phyloP scores from a whole-genome alignment of 2,329 filamentous ascomycete genomes.

The Apiospora koreana region DNA sequence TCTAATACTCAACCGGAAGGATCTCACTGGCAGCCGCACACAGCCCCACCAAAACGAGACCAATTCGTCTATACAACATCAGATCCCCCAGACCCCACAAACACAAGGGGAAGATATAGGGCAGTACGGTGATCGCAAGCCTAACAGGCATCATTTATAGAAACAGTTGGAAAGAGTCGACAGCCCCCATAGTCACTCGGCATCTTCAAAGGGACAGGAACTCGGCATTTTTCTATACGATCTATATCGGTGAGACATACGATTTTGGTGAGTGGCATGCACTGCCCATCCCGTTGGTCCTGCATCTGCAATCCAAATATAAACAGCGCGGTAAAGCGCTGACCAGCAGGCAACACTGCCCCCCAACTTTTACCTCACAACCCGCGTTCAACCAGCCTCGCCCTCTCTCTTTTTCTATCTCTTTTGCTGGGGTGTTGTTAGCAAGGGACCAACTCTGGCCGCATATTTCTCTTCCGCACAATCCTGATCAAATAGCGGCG shows the following conservation, averaged over 20 bases:
- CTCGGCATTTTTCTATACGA: background rate
- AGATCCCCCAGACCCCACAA: background rate
- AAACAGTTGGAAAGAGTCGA: background rate
- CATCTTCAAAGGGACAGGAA: background rate
- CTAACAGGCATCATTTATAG: background rate
- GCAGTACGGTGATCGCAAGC: background rate
- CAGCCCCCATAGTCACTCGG: background rate
- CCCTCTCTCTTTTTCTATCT: background rate
- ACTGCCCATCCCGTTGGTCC: slow-evolving; percentile 6
- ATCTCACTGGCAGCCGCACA: slow-evolving; percentile 4
- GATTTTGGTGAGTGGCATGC: slow-evolving; percentile 1
- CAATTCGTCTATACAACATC: background rate
- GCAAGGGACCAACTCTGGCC: background rate
- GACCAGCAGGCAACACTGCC: slow-evolving; percentile 2
- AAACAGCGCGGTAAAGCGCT: background rate
- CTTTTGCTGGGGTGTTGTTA: background rate
- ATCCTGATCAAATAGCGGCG: background rate
- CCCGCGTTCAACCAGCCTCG: background rate
- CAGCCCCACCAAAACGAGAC: slow-evolving; percentile 4
- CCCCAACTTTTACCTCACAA: background rate
- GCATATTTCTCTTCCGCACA: background rate
- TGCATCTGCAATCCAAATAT: slow-evolving; percentile 6
- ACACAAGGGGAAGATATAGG: background rate
- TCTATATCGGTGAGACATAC: background rate
- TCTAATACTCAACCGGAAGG: slow-evolving; percentile 3